A percentile compares a stretch with the other conserved stretches of the same genome.
phyloP scores from a whole-genome alignment of 2,329 filamentous ascomycete genomes.

The Aureobasidium mangrovei region DNA sequence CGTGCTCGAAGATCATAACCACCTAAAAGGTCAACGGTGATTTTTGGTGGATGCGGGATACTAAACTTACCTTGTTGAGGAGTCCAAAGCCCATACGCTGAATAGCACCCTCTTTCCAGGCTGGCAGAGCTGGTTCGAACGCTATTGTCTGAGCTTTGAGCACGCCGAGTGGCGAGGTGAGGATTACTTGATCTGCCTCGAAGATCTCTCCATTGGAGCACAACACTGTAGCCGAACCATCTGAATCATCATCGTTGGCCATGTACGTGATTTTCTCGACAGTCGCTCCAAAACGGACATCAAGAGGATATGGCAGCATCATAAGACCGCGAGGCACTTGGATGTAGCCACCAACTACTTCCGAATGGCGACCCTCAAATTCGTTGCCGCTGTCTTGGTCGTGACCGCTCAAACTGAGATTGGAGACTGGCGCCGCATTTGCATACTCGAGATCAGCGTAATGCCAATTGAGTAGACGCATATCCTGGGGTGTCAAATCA shows the following conservation, averaged over 20 bases:
- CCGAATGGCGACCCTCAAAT: conserved; percentile 89
- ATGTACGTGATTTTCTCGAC: conserved; percentile 66
- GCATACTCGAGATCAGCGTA: conserved; percentile 97
- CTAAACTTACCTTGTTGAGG: conserved; percentile 64
- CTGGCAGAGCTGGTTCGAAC: conserved; percentile 86
- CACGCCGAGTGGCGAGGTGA: conserved; percentile 83
- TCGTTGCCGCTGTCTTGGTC: conserved; percentile 97
- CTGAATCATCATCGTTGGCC: conserved; percentile 30
- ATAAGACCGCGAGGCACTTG: conserved; percentile 82
- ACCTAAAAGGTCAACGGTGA: conserved; percentile 36
- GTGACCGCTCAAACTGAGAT: conserved; percentile 83
- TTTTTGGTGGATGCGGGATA: background rate
- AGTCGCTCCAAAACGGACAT: conserved; percentile 63
- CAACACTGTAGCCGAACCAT: conserved; percentile 50
- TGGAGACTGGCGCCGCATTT: conserved; percentile 80
- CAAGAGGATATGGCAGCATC: conserved; percentile 64
- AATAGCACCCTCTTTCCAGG: conserved; percentile 76
- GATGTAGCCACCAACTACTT: conserved; percentile 89
- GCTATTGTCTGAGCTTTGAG: conserved; percentile 71
- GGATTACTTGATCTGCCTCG: conserved; percentile 82
- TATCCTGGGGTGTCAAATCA: conserved; percentile 74
- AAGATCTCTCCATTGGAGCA: conserved; percentile 70
- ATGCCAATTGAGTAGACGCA: conserved; percentile 93
- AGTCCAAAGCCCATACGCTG: conserved; percentile 82
- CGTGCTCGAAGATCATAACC: conserved; percentile 74